phyloP scores from a whole-genome alignment of 331 rosid genomes.

The Quercus phellos region DNA sequence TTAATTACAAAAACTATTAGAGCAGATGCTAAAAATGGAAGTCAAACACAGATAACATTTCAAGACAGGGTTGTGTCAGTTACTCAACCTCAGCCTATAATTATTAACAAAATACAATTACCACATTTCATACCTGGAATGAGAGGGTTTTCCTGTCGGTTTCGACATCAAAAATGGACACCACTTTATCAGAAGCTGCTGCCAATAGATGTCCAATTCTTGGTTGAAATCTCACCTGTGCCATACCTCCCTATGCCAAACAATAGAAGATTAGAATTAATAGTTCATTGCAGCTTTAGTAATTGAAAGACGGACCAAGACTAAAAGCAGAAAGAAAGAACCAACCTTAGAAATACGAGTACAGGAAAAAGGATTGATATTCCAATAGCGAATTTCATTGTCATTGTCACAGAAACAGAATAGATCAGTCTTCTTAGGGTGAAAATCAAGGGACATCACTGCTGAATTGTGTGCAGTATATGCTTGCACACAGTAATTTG shows the following conservation, averaged over 20 bases:
- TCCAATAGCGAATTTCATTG: slow-evolving; percentile 45
- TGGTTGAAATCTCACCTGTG: slow-evolving; percentile 55
- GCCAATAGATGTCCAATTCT: slow-evolving; percentile 36
- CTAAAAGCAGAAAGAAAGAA: not conserved
- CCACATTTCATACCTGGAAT: slow-evolving; percentile 31
- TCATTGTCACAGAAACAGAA: slow-evolving; percentile 43
- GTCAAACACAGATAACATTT: not conserved
- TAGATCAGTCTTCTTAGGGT: slow-evolving; percentile 51
- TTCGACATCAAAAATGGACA: slow-evolving; percentile 49
- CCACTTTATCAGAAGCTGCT: slow-evolving; percentile 45
- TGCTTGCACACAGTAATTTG: slow-evolving; percentile 34
- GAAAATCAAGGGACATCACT: slow-evolving; percentile 53
- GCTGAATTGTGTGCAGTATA: slow-evolving; percentile 40
- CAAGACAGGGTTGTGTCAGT: not conserved
- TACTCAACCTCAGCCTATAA: slow-evolving; percentile 4
- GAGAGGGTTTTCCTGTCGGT: slow-evolving; percentile 32
- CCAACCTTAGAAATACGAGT: slow-evolving; percentile 38
- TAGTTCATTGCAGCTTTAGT: not conserved
- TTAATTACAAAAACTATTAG: slow-evolving; percentile 1
- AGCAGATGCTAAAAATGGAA: not conserved
- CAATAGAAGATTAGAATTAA: not conserved
- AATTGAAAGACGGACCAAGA: not conserved
- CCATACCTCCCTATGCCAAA: slow-evolving; percentile 39
- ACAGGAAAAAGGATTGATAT: slow-evolving; percentile 34
- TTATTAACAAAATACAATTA: not conserved